These are phyloP conservation scores for Rhodomyrtus tomentosa DNA, from an alignment of 345 rosid species.

Conservation along the genomic window DNA sequence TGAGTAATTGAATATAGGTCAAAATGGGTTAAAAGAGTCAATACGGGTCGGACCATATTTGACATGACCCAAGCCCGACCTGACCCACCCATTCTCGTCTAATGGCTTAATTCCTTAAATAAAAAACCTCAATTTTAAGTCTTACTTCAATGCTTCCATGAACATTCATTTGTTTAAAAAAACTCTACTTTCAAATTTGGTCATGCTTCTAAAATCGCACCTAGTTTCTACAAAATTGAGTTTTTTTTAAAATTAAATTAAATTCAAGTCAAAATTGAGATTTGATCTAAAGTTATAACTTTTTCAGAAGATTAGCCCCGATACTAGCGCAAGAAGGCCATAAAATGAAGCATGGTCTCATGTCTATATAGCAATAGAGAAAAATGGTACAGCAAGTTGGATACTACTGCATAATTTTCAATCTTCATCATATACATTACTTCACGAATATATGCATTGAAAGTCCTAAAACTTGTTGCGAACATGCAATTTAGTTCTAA, in stretches of 20 bases:
- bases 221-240: fast-evolving
- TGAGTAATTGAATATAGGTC: too few species aligned
- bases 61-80: too few species aligned
- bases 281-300: neutral
- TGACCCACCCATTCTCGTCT: neutral
- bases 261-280: neutral
- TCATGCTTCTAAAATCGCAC: fast-evolving
- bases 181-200: too few species aligned
- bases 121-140: neutral
- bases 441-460: neutral
- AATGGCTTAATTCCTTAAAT: neutral
- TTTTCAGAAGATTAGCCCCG: neutral
- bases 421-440: neutral
- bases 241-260: neutral
- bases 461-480: too few species aligned
- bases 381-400: neutral
- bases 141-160: fast-evolving
- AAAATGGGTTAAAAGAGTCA: too few species aligned
- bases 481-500: too few species aligned
- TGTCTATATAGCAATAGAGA: neutral
- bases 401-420: neutral
- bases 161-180: neutral
- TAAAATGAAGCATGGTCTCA: neutral
- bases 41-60: too few species aligned
- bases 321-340: neutral